Base-by-base conservation (phyloP, 2,329 filamentous ascomycete species). In the Paecilomyces niveus region DNA sequence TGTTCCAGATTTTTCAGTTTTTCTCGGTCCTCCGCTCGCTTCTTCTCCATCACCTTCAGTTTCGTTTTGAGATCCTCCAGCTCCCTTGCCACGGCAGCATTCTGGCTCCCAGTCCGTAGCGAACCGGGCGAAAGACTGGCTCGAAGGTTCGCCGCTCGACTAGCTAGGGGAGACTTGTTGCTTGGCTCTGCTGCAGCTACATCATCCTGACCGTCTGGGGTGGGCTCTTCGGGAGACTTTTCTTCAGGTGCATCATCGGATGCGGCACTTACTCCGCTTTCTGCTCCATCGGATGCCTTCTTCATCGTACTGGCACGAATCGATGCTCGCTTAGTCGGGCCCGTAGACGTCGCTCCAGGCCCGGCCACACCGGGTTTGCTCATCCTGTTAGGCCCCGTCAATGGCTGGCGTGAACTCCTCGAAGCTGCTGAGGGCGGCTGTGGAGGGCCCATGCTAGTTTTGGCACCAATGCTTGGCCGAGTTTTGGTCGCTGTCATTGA, bases 41-140 rank as follows among this genome's bases (percentile, higher is more conserved):
- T 96, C 66, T 93, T 90, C 72, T 99, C 92, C 66, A 97, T 80
- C 3, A 97, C 81, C 57, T 88, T 86, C 1, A 97, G 78, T 71
- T 96, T 97, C 0, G 90, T 87, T 70, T 96, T 92, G 15, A 97
- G 79, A 63, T 96, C 90, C 64, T 97, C 92, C 21, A 93, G 85
- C 68, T 95, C 89, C 62, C 88, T 82, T 22, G 77, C 81, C 1
- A 82, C 75, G 0, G 82, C 79, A 7, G 83, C 74, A 58, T 75
- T 81, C 61, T 63, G 72, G 58, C 74, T 78, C 2, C 76, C 76
- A 11, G 79, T 79, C 22, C 80, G 73, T 63, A 70, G 76, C 31
- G 66, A 63, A 32, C 68, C 64, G 18, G 70, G 72, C 24, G 65
- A 68, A 4, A 63, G 65, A 60, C 65, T 62, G 57, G 68, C 65